phyloP scores from a whole-genome alignment of 108 stramenopile genomes.

The Nitzschia sp. region DNA sequence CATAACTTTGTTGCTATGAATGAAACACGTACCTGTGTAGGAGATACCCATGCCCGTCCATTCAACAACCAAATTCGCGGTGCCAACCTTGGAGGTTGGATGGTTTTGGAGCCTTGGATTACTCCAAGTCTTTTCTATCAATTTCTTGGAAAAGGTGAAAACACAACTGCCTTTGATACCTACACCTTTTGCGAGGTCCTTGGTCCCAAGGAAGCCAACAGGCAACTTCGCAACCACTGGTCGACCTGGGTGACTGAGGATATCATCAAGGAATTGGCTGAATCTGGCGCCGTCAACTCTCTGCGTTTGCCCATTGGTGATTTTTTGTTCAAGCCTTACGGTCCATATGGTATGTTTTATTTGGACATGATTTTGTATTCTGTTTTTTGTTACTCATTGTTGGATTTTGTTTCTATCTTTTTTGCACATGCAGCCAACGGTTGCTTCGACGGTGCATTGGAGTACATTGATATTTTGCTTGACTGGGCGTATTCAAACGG shows the following conservation, averaged over 20 bases:
- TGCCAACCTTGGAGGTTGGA: constrained; percentile 92
- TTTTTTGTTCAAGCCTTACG: constrained; percentile 89
- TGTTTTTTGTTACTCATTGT: background rate
- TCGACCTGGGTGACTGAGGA: constrained; percentile 86
- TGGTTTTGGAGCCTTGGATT: constrained; percentile 95
- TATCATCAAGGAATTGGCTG: constrained; percentile 65
- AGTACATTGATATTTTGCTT: constrained; percentile 79
- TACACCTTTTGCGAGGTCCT: constrained; percentile 88
- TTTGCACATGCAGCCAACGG: constrained; percentile 33
- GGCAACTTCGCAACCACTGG: constrained; percentile 87
- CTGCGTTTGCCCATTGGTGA: constrained; percentile 90
- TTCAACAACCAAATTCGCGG: constrained; percentile 88
- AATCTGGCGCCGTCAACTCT: constrained; percentile 69
- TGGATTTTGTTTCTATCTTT: background rate
- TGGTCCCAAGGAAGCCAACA: constrained; percentile 80
- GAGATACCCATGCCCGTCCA: constrained; percentile 68
- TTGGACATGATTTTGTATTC: background rate
- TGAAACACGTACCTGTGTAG: constrained; percentile 59
- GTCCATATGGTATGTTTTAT: constrained; percentile 62
- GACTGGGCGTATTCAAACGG: constrained; percentile 79
- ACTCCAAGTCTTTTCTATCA: constrained; percentile 92
- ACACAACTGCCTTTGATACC: constrained; percentile 77
- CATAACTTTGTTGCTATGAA: constrained; percentile 66
- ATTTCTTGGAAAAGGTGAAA: constrained; percentile 78
- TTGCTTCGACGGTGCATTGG: constrained; percentile 86